Percentiles rank a stretch among this genome's conserved stretches.
Conservation (phyloP, 208 protist species). For the Eutreptiella sp. region DNA sequence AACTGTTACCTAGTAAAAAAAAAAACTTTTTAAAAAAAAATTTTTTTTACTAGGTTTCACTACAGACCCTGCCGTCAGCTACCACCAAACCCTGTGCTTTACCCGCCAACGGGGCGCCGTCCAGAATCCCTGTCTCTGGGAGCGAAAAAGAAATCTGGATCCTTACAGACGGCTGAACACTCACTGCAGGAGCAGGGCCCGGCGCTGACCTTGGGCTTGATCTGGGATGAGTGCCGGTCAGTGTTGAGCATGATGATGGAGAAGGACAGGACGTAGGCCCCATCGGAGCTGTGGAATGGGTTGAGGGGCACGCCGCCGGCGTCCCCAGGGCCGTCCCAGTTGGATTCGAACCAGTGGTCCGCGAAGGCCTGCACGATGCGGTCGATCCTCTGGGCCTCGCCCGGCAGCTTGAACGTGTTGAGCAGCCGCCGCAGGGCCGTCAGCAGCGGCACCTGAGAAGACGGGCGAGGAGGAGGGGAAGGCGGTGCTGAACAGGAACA, state of each 20-base stretch:
- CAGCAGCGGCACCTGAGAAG: slow-evolving; percentile 62
- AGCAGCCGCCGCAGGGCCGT: slow-evolving; percentile 70
- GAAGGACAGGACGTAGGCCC: slow-evolving; percentile 58
- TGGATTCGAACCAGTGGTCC: slow-evolving; percentile 54
- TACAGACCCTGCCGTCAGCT: no score
- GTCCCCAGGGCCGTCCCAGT: slow-evolving; percentile 22
- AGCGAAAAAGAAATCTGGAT: no score
- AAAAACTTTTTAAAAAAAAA: no score
- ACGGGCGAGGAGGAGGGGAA: no score
- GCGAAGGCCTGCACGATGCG: slow-evolving; percentile 80
- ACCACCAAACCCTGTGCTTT: no score
- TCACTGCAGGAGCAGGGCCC: no score
- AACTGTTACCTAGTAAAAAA: no score
- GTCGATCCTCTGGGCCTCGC: slow-evolving; percentile 86
- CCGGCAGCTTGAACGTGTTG: slow-evolving; percentile 67
- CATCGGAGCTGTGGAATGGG: slow-evolving; percentile 64
- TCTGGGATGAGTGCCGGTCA: slow-evolving; percentile 40
- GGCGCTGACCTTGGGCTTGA: slow-evolving; percentile 71
- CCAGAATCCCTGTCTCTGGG: no score
- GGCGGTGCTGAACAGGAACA: no score
- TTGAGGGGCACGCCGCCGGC: slow-evolving; percentile 47
- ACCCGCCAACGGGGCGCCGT: no score
- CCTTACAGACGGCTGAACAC: no score
- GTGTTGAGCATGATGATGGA: slow-evolving; percentile 53
- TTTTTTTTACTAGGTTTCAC: no score